Conservation (phyloP, 169 alveolate genomes). For the Perkinsus olseni region DNA sequence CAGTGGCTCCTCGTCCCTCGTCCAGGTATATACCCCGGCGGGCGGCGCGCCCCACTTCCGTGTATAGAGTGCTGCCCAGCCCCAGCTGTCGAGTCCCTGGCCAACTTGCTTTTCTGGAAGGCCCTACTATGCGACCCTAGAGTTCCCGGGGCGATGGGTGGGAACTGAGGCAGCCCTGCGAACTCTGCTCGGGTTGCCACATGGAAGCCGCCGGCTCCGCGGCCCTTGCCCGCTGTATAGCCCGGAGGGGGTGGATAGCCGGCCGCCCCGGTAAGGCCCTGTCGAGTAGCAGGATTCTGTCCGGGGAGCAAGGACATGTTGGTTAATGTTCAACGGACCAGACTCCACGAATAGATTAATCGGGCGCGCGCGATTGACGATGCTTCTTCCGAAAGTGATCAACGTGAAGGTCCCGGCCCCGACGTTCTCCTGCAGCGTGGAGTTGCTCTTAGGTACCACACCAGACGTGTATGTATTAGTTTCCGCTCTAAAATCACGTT, state of each 20-base stretch:
- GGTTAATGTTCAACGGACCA: background rate
- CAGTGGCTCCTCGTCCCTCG: constrained; percentile 93
- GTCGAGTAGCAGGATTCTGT: background rate
- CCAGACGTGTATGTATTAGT: no score
- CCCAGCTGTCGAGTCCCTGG: constrained; percentile 23
- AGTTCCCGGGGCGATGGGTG: constrained; percentile 29
- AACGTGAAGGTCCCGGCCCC: no score
- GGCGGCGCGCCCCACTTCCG: constrained; percentile 86
- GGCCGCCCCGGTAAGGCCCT: background rate
- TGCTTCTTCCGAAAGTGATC: no score
- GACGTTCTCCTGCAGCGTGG: no score
- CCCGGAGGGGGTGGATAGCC: constrained; percentile 41
- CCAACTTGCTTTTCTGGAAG: background rate
- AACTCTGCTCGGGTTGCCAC: background rate
- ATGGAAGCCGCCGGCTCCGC: constrained; percentile 50
- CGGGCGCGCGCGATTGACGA: background rate
- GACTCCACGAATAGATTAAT: background rate
- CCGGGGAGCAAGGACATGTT: background rate
- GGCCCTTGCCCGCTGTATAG: constrained; percentile 60
- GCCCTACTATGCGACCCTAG: constrained; percentile 16
- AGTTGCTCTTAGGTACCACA: no score
- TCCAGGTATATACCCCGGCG: constrained; percentile 92
- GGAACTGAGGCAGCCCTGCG: constrained; percentile 22
- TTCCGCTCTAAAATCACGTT: no score
- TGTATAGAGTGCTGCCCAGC: background rate